Conservation (phyloP, 2,329 filamentous ascomycete genomes). For the Epichloe elymi region DNA sequence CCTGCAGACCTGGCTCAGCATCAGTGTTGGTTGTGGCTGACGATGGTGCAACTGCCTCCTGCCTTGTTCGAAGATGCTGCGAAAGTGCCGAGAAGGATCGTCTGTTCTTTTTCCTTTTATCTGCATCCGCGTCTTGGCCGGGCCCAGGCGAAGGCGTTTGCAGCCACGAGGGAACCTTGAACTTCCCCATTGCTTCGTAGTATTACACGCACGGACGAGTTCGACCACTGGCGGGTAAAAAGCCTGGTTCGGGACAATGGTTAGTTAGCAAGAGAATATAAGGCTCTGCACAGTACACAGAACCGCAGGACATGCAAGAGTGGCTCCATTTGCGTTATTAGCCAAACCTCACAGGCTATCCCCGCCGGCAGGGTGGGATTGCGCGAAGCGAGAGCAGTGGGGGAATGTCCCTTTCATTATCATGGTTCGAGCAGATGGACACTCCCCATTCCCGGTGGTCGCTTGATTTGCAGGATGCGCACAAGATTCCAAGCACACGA, state of each 20-base stretch:
- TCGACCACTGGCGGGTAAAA: background rate
- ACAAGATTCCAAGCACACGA: background rate
- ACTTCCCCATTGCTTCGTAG: conserved; percentile 17
- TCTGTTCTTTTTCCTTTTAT: conserved; percentile 23
- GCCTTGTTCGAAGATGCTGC: conserved; percentile 12
- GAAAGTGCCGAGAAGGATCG: conserved; percentile 19
- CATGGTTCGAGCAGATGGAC: background rate
- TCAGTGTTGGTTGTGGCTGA: conserved; percentile 1
- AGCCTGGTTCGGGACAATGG: background rate
- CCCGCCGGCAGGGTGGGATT: background rate
- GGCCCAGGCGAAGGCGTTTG: conserved; percentile 11
- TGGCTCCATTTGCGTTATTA: background rate
- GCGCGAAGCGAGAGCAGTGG: background rate
- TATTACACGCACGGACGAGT: background rate
- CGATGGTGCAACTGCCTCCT: background rate
- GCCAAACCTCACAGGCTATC: background rate
- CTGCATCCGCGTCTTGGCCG: conserved; percentile 10
- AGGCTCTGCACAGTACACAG: background rate
- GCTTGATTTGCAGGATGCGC: background rate
- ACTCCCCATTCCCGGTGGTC: background rate
- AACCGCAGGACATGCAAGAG: background rate
- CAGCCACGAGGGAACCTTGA: conserved; percentile 24
- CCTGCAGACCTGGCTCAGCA: background rate
- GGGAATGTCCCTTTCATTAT: background rate
- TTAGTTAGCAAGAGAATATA: background rate